phyloP scores from a whole-genome alignment of 192 early-diverging fungal species.

The Haplosporangium gracile region DNA sequence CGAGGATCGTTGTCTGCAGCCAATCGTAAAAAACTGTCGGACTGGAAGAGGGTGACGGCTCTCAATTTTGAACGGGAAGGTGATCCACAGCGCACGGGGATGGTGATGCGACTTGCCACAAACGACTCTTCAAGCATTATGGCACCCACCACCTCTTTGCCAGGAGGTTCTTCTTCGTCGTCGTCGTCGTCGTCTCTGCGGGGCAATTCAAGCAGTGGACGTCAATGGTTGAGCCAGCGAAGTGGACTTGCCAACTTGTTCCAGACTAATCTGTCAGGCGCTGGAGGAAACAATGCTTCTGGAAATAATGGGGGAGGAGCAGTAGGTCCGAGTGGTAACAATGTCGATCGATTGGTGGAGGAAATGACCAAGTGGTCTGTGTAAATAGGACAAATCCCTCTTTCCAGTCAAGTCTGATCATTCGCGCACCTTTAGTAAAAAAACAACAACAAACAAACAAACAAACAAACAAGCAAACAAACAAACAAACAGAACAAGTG shows the following conservation, averaged over 20 bases:
- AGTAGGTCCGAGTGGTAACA: not conserved
- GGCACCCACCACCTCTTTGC: conserved; percentile 2
- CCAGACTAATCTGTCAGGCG: not conserved
- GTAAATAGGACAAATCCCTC: conserved; percentile 3
- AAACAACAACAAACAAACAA: not conserved
- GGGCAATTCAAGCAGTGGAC: not conserved
- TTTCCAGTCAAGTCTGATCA: not conserved
- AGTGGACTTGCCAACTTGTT: conserved; percentile 39
- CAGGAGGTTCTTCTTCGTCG: not conserved
- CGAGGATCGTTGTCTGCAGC: not conserved
- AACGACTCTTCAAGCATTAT: not conserved
- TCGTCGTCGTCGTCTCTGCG: not conserved
- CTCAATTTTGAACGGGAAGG: conserved; percentile 15
- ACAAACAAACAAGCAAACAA: no score
- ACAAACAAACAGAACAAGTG: not conserved
- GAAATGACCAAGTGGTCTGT: conserved; percentile 59
- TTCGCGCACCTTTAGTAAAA: not conserved
- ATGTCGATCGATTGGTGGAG: conserved; percentile 46
- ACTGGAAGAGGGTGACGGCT: conserved; percentile 29
- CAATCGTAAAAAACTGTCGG: conserved; percentile 13
- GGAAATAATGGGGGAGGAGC: conserved; percentile 6
- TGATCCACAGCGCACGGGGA: not conserved
- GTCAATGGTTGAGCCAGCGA: conserved; percentile 33
- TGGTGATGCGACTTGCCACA: conserved; percentile 5
- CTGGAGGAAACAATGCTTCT: not conserved